Evolutionary conservation across 805 yeast genomes (phyloP).

Genomic region (Grigorovia yakushimaensis): DNA sequence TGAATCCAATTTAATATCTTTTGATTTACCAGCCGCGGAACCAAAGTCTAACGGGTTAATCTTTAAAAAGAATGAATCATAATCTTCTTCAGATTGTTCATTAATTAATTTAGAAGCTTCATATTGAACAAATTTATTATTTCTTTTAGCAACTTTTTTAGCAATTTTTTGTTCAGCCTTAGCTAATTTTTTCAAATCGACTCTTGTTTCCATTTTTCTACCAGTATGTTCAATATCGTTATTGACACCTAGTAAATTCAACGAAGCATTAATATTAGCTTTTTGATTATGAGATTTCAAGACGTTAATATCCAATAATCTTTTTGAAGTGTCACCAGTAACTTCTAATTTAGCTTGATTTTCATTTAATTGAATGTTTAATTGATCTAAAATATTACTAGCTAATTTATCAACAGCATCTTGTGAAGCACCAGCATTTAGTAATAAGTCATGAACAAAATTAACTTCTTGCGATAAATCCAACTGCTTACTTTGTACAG

Average conservation of each 20-base stretch:
- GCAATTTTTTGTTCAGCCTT: constrained; percentile 97
- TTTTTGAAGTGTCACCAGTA: constrained; percentile 81
- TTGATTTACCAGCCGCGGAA: constrained; percentile 88
- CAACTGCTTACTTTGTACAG: constrained; percentile 66
- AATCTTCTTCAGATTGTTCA: constrained; percentile 58
- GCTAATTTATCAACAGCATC: constrained; percentile 44
- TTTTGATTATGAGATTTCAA: constrained; percentile 50
- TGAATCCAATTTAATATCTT: constrained; percentile 86
- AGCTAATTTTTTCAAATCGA: constrained; percentile 91
- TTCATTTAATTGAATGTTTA: constrained; percentile 45
- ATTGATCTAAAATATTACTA: constrained; percentile 36
- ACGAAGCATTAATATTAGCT: constrained; percentile 64
- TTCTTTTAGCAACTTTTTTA: constrained; percentile 84
- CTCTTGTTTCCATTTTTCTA: constrained; percentile 84
- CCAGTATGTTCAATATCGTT: constrained; percentile 92
- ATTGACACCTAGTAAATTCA: constrained; percentile 68
- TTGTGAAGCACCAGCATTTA: constrained; percentile 73
- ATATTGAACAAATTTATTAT: constrained; percentile 72
- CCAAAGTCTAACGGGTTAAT: constrained; percentile 93
- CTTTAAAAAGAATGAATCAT: constrained; percentile 89
- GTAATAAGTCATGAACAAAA: constrained; percentile 55
- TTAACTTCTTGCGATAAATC: constrained; percentile 57
- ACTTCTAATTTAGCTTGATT: constrained; percentile 65
- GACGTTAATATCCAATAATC: constrained; percentile 72
- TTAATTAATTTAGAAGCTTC: constrained; percentile 88